Base-by-base conservation (phyloP, 139 green algal species). In the Bryopsis sp. region DNA sequence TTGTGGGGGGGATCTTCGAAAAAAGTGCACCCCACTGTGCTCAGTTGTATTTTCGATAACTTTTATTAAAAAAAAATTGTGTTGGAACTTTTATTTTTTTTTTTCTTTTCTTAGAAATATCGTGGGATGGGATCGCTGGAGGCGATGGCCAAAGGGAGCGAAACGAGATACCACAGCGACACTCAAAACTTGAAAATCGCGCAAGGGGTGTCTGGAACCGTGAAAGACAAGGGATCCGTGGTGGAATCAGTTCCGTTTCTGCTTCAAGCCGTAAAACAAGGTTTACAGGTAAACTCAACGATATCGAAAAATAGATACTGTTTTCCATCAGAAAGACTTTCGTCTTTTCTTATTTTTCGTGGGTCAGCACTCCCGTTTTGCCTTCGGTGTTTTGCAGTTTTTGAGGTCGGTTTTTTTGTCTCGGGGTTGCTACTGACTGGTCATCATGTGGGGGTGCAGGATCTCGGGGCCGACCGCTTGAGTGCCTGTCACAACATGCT, bases 91-190 rank as follows among this genome's bases (percentile, higher is more conserved):
- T 7, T 34, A 68, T 28, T 0, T 28, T 7, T 71, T 67, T 65
- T 24, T 64, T 15, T 6, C 11, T 19, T 58, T 37, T 32, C 50
- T 26, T 68, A 84, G 82, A 89, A 87, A 75, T 98, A 97, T 81
- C 84, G 94, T 2, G 94, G 94, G 47, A 99, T 99, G 88, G 89
- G 94, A 39, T 95, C 83, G 7, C 78, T 98, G 65, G 94, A 97
- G 28, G 94, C 94, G 19, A 97, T 97, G 92, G 78, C 82, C 50
- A 97, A 98, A 82, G 94, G 94, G 73, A 90, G 76, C 47, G 91
- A 97, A 81, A 80, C 79, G 22, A 79, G 92, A 26, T 99, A 99
- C 81, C 84, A 94, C 63, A 79, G 76, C 29, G 92, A 97, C 73
- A 93, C 83, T 8, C 86, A 94, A 72, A 79, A 74, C 6, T 83